Evolutionary conservation across 345 rosid species (phyloP).

Genomic region (Zanthoxylum bungeanum): DNA sequence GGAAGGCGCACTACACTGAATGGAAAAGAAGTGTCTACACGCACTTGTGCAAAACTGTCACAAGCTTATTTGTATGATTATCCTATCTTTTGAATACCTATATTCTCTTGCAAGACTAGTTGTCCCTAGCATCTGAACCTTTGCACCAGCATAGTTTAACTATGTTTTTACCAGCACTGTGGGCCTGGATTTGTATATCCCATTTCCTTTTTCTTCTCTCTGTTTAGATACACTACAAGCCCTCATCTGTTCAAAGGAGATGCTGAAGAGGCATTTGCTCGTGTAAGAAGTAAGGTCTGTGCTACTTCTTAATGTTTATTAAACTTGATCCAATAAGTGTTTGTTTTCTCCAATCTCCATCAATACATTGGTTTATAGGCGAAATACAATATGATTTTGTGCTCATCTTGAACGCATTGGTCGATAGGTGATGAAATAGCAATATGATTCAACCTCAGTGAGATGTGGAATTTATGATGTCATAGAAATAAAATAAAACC

Average conservation of each 20-base stretch:
- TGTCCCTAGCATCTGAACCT: background rate
- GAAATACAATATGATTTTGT: background rate
- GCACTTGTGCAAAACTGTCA: slow-evolving; percentile 60
- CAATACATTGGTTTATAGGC: background rate
- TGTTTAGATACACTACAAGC: slow-evolving; percentile 84
- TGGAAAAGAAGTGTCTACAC: slow-evolving; percentile 70
- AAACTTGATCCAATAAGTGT: background rate
- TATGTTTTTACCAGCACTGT: background rate
- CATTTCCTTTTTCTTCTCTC: slow-evolving; percentile 7
- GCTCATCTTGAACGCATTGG: background rate
- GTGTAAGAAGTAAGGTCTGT: slow-evolving; percentile 79
- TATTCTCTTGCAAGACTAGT: background rate
- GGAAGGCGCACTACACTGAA: slow-evolving; percentile 78
- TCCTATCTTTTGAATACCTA: background rate
- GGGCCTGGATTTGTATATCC: background rate
- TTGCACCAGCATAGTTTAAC: background rate
- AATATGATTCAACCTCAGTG: background rate
- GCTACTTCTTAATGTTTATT: slow-evolving; percentile 9
- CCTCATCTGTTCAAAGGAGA: slow-evolving; percentile 88
- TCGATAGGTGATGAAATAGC: background rate
- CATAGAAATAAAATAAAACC: background rate
- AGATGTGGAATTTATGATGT: background rate
- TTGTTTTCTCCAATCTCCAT: background rate
- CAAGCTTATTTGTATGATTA: slow-evolving; percentile 82
- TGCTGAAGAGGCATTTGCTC: slow-evolving; percentile 75